Conservation (phyloP, 2,329 filamentous ascomycete species). For the Cercospora sp. region DNA sequence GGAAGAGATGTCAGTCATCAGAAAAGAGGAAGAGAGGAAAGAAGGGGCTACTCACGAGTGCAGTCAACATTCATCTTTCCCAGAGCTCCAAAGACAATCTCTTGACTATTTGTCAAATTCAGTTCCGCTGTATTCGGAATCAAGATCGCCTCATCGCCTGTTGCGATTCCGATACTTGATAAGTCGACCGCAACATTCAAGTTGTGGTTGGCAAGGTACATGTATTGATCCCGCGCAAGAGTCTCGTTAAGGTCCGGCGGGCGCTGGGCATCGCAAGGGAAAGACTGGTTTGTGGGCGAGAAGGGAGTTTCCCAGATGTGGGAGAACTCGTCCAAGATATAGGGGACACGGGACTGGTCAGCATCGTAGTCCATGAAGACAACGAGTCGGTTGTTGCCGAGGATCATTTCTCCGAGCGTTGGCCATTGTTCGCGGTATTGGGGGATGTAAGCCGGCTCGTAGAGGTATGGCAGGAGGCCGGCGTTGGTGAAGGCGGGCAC, state of each 20-base stretch:
- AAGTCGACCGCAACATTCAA: conserved; percentile 75
- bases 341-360: conserved; percentile 75
- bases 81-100: conserved; percentile 62
- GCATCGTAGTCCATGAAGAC: conserved; percentile 85
- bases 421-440: conserved; percentile 80
- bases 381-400: conserved; percentile 65
- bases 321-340: conserved; percentile 82
- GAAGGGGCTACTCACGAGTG: conserved; percentile 41
- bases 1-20: neutral
- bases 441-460: conserved; percentile 68
- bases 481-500: conserved; percentile 67
- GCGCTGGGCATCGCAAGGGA: conserved; percentile 77
- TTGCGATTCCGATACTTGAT: conserved; percentile 47
- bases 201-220: conserved; percentile 91
- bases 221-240: conserved; percentile 54
- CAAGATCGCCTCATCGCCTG: conserved; percentile 53
- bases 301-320: conserved; percentile 93
- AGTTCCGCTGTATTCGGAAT: conserved; percentile 71
- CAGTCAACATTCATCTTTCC: conserved; percentile 67
- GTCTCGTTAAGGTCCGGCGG: conserved; percentile 65
- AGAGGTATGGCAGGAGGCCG: conserved; percentile 72
- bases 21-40: conserved; percentile 7
- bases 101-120: conserved; percentile 69
- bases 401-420: conserved; percentile 73
- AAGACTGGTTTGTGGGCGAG: conserved; percentile 65